Percentiles rank a stretch among this genome's conserved stretches.
These are phyloP conservation scores for Cladosporium colombiae DNA, from an alignment of 2,329 filamentous ascomycete species.

Conservation along the genomic window DNA sequence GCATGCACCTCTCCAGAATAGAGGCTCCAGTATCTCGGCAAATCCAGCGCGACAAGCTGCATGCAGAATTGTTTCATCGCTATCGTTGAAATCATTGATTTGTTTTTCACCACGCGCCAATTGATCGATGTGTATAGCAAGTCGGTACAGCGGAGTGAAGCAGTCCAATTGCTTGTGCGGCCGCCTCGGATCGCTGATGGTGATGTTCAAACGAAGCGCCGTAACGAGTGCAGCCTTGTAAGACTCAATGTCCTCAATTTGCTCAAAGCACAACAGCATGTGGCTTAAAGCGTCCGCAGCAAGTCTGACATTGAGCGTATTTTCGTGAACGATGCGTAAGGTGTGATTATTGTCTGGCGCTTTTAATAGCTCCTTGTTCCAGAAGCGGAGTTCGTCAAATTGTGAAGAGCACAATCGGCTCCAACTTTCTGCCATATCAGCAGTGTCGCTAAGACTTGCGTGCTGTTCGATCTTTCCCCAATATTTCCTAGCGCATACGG, in stretches of 20 bases:
- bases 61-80: background rate
- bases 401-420: background rate
- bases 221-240: background rate
- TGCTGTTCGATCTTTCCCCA: background rate
- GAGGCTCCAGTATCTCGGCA: background rate
- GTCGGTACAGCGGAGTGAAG: no score
- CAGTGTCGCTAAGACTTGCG: background rate
- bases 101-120: background rate
- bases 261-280: background rate
- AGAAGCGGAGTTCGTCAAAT: background rate
- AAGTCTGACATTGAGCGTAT: background rate
- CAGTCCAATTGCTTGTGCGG: fast-evolving
- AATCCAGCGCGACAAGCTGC: background rate
- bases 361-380: background rate
- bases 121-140: background rate
- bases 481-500: background rate
- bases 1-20: background rate
- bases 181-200: background rate
- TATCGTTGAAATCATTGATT: background rate
- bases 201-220: background rate
- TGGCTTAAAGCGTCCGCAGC: background rate
- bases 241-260: background rate
- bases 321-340: background rate
- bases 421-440: background rate
- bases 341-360: background rate